A percentile compares a stretch with the other conserved stretches of the same genome.
These are phyloP conservation scores for Pyrus betulifolia DNA, from an alignment of 306 rosid species.

Conservation along the genomic window DNA sequence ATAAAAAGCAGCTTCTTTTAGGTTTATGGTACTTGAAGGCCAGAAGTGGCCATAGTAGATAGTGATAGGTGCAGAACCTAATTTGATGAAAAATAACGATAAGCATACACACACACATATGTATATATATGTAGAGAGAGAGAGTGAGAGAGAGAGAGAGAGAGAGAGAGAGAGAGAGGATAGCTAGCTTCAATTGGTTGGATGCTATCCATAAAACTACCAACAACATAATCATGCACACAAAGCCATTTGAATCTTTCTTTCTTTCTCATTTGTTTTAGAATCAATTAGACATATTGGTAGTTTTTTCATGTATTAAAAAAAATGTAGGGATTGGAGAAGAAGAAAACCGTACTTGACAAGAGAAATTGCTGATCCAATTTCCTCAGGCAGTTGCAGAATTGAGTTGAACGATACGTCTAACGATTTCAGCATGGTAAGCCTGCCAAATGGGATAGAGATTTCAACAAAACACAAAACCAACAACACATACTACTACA, in stretches of 20 bases:
- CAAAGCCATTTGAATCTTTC: neutral
- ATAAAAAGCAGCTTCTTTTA: no score
- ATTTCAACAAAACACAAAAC: neutral
- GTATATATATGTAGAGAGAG: no score
- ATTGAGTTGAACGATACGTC: conserved; percentile 72
- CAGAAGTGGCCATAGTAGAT: no score
- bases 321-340: neutral
- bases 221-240: neutral
- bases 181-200: no score
- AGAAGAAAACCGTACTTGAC: conserved; percentile 56
- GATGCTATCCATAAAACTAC: neutral
- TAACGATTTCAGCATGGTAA: conserved; percentile 56
- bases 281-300: neutral
- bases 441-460: conserved; percentile 36
- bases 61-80: no score
- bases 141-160: no score
- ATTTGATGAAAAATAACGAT: no score
- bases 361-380: conserved; percentile 70
- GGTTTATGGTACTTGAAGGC: no score
- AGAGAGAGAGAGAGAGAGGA: no score
- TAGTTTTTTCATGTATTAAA: no score
- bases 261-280: neutral
- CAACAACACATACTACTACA: neutral
- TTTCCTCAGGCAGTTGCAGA: conserved; percentile 52
- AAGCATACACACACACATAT: no score